Conservation (phyloP, 108 stramenopile species). For the Cyclotella cryptica region DNA sequence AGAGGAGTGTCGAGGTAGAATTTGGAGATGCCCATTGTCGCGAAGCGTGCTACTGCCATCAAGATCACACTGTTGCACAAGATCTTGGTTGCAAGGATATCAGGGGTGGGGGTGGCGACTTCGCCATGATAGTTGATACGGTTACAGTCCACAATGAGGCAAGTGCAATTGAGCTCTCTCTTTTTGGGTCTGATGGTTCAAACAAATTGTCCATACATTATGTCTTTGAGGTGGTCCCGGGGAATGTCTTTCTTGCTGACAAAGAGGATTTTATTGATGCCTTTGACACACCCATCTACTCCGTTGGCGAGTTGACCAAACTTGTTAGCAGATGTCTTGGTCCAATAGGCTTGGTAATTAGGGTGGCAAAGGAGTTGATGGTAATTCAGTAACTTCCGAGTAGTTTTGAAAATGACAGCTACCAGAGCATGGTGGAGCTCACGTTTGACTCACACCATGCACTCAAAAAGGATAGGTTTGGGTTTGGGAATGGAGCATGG, state of each 20-base stretch:
- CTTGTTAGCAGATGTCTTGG: background rate
- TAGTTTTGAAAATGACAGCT: background rate
- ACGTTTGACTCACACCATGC: background rate
- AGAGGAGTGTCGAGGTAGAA: conserved; percentile 27
- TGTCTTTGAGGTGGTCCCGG: background rate
- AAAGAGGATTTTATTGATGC: background rate
- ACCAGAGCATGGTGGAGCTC: background rate
- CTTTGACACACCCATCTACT: background rate
- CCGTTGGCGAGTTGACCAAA: background rate
- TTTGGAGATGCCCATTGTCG: conserved; percentile 2
- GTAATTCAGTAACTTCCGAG: background rate
- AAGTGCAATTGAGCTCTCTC: background rate
- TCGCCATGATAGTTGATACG: background rate
- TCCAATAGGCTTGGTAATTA: background rate
- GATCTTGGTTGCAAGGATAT: background rate
- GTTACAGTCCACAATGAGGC: background rate
- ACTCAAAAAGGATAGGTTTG: background rate
- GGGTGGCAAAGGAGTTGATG: background rate
- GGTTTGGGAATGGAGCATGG: background rate
- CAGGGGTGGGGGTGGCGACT: background rate
- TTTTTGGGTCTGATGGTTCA: background rate
- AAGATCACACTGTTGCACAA: too few species aligned
- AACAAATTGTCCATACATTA: background rate
- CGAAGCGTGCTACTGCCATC: too few species aligned
- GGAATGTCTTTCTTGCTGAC: background rate